Evolutionary conservation across 2,329 filamentous ascomycete genomes (phyloP), one percentile per base, ranked within the genome.

Genomic region (Pseudofabraea citricarpa): DNA sequence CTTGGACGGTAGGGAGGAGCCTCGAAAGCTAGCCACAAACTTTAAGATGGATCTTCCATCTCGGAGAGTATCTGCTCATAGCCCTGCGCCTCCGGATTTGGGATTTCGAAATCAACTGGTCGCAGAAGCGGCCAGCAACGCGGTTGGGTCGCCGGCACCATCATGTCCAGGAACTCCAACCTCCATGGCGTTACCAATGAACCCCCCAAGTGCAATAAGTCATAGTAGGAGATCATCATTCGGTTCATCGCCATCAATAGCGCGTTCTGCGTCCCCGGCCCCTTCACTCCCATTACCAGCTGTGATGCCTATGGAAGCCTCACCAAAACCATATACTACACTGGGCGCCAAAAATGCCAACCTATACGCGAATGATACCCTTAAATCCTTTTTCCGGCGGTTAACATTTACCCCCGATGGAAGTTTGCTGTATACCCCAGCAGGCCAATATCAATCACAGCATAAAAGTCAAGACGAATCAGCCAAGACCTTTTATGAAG

Each of bases 221-320:
- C 89, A 95, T 61, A 96, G 90, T 57, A 81, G 93, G 45, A 79
- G 90, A n/a, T 97, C 93, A 1, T 97, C 93, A 0, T 96, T 98
- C 58, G 82, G 83, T 20, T 86, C 83, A 9, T 83, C 81, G 13
- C 80, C 79, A 37, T 83, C 79, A 8, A 77, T 85, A 50, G 81
- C 90, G 45, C 81, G 93, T 53, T 98, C 93, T 5, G 89, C 84
- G 18, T 97, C 93, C 1, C 93, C 93, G 1, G 91, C 91, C 5
- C 91, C 93, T 0, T 95, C 91, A 1, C 79, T 98, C 68, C 93
- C 93, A 23, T 70, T 98, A 16, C 93, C 93, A 3, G 93, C 93
- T 2, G 91, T 98, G 21, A 95, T 96, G 81, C 88, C 91, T 1
- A 84, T 93, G 63, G 91, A 91, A 56, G 78, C 89, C 7, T 95